Evolutionary conservation across 768 basidiomycete genomes (phyloP).

Genomic region (Auriculariales sp.): DNA sequence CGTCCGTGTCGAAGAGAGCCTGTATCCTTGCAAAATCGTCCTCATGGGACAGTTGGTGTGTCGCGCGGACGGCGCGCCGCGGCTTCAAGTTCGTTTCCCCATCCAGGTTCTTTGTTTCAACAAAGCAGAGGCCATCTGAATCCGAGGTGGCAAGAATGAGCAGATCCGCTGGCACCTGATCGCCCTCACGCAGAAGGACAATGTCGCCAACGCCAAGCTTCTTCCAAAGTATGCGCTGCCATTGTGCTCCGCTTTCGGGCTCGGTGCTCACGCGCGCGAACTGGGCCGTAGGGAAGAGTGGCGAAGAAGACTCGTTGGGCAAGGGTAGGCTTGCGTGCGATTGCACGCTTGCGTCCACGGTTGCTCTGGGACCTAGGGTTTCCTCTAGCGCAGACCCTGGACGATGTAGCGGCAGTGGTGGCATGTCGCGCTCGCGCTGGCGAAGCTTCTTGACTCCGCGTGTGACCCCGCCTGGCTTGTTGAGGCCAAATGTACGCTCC

Average conservation of each 20-base stretch:
- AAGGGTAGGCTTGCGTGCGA: neutral
- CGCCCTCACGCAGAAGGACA: constrained; percentile 81
- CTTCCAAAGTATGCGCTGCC: constrained; percentile 98
- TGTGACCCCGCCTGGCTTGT: constrained; percentile 59
- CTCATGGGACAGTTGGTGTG: constrained; percentile 61
- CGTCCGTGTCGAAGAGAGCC: constrained; percentile 85
- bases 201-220: constrained; percentile 95
- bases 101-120: constrained; percentile 97
- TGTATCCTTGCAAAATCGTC: constrained; percentile 80
- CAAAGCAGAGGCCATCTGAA: constrained; percentile 79
- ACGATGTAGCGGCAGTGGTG: neutral
- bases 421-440: constrained; percentile 48
- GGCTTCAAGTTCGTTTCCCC: constrained; percentile 96
- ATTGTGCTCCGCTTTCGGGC: constrained; percentile 30
- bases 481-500: constrained; percentile 56
- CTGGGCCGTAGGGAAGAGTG: neutral
- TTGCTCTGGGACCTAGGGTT: neutral
- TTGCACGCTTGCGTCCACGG: neutral
- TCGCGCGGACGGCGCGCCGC: constrained; percentile 61
- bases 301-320: neutral
- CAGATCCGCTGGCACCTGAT: constrained; percentile 93
- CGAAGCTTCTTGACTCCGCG: constrained; percentile 77
- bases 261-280: neutral
- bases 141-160: constrained; percentile 86
- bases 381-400: neutral